A percentile compares a stretch with the other conserved stretches of the same genome.
Evolutionary conservation across 2,329 filamentous ascomycete genomes (phyloP).

Genomic region (Nakataea oryzae): DNA sequence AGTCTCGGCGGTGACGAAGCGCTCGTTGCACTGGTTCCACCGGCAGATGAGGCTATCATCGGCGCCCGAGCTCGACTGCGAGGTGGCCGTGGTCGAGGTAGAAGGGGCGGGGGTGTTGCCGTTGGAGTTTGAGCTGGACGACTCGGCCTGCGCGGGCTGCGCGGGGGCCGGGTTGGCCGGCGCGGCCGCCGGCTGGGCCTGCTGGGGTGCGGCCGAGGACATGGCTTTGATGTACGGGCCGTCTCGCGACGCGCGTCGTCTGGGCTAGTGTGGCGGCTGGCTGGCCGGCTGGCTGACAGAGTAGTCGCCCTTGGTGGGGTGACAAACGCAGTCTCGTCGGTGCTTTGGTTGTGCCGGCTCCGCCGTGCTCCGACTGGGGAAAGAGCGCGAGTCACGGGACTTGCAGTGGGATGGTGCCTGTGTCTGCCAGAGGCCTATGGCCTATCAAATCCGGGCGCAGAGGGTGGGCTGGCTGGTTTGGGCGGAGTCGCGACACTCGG

Average conservation of each 20-base stretch:
- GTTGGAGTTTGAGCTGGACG: slow-evolving; percentile 33
- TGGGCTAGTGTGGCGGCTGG: too few species aligned
- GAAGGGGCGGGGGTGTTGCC: slow-evolving; percentile 42
- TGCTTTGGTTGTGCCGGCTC: not conserved
- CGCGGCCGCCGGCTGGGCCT: slow-evolving; percentile 1
- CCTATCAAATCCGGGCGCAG: not conserved
- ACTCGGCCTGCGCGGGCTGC: slow-evolving; percentile 13
- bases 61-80: slow-evolving; percentile 23
- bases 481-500: not conserved
- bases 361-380: not conserved
- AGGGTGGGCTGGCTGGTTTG: too few species aligned
- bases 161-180: slow-evolving; percentile 5
- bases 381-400: not conserved
- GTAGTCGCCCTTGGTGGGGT: not conserved
- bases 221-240: not conserved
- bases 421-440: not conserved
- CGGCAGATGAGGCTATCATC: slow-evolving; percentile 50
- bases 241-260: not conserved
- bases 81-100: slow-evolving; percentile 33
- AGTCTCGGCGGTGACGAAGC: slow-evolving; percentile 44
- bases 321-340: not conserved
- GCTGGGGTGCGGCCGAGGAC: not conserved
- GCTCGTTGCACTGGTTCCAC: slow-evolving; percentile 49
- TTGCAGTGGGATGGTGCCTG: not conserved
- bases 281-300: not conserved